Evolutionary conservation across 2,329 filamentous ascomycete genomes (phyloP).

Genomic region (Aureobasidium pullulans): DNA sequence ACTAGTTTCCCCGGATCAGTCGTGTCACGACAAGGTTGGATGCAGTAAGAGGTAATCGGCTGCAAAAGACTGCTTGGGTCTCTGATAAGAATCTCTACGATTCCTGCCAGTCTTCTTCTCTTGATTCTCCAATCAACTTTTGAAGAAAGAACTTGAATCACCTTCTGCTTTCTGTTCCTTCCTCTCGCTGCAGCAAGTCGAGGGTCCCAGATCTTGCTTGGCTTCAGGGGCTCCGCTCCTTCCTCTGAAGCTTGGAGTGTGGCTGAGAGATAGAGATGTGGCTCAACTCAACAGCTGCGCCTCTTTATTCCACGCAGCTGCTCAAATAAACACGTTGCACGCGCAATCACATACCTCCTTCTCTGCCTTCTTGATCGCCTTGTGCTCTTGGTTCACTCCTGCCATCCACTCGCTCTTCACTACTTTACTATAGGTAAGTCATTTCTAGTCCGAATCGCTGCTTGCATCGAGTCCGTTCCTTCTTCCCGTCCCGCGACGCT

Average conservation of each 20-base stretch:
- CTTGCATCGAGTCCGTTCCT: background rate
- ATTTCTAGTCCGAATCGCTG: background rate
- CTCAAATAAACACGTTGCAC: slow-evolving; percentile 7
- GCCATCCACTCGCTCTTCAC: background rate
- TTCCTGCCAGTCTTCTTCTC: background rate
- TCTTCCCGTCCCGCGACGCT: background rate
- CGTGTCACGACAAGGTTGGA: slow-evolving; percentile 4
- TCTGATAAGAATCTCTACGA: background rate
- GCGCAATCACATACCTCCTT: slow-evolving; percentile 3
- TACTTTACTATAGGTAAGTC: background rate
- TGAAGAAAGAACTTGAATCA: background rate
- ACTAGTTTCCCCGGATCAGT: slow-evolving; percentile 7
- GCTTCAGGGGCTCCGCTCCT: slow-evolving; percentile 3
- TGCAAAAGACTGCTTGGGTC: too few relatives aligned
- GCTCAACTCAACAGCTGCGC: background rate
- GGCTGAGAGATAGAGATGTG: background rate
- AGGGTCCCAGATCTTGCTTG: background rate
- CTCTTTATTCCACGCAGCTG: background rate
- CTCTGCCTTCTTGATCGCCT: background rate
- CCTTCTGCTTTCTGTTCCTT: background rate
- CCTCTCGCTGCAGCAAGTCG: background rate
- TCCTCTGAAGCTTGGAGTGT: background rate
- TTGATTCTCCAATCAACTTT: background rate
- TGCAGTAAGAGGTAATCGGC: background rate
- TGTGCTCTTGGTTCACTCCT: background rate